phyloP scores from a whole-genome alignment of 1,139 yeast genomes.

The Yamadazyma songkhlaensis region DNA sequence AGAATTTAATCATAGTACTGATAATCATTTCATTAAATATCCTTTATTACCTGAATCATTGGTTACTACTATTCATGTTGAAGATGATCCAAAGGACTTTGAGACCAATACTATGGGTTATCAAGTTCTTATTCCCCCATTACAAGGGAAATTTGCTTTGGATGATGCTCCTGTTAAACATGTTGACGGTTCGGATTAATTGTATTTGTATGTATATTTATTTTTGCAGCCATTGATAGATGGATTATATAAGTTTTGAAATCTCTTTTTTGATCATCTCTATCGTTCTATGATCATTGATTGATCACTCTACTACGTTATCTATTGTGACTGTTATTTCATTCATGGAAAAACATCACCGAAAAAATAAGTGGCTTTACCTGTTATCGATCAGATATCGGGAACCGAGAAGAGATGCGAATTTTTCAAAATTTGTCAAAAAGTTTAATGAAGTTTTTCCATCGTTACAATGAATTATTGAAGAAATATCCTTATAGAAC shows the following conservation, averaged over 20 bases:
- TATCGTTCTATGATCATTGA: no score
- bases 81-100: slow-evolving; percentile 50
- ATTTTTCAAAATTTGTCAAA: background rate
- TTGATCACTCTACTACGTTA: no score
- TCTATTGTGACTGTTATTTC: no score
- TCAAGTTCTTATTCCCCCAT: slow-evolving; percentile 67
- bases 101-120: slow-evolving; percentile 62
- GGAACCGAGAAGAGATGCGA: background rate
- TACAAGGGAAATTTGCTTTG: slow-evolving; percentile 35
- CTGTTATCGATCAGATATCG: no score
- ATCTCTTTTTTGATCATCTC: no score
- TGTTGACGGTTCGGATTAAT: slow-evolving; percentile 7
- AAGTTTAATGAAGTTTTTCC: slow-evolving; percentile 18
- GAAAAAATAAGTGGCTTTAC: no score
- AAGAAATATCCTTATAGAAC: slow-evolving; percentile 50
- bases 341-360: no score
- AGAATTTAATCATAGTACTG: slow-evolving; percentile 7
- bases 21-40: slow-evolving; percentile 34
- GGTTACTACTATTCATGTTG: slow-evolving; percentile 71
- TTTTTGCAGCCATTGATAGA: background rate
- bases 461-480: slow-evolving; percentile 39
- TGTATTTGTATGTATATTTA: background rate
- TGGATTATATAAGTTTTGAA: no score
- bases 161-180: slow-evolving; percentile 37
- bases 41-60: slow-evolving; percentile 58